phyloP scores from a whole-genome alignment of 192 early-diverging fungal species.

The Lunasporangiospora selenospora region DNA sequence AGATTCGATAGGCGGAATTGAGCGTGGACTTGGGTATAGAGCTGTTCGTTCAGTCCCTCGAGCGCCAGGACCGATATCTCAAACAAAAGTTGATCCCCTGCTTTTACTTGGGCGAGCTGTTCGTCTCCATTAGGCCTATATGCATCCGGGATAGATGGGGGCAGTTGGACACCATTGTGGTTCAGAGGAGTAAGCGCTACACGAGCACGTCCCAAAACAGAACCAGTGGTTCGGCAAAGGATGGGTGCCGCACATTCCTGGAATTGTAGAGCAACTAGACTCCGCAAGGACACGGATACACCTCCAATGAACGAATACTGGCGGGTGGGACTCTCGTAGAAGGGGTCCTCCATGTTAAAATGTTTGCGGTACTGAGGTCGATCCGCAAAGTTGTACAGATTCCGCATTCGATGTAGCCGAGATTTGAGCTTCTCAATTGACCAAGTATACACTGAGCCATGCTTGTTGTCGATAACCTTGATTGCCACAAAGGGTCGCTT shows the following conservation, averaged over 20 bases:
- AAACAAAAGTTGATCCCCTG: constrained; percentile 65
- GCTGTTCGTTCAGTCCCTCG: constrained; percentile 64
- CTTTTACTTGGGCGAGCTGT: constrained; percentile 33
- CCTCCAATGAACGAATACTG: constrained; percentile 61
- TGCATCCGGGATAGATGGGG: background rate
- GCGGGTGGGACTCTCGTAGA: constrained; percentile 62
- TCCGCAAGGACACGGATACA: constrained; percentile 50
- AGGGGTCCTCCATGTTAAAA: constrained; percentile 67
- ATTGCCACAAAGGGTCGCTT: constrained; percentile 62
- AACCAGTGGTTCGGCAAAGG: constrained; percentile 54
- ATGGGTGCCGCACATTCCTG: constrained; percentile 52
- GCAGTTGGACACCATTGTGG: constrained; percentile 5
- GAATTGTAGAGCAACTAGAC: constrained; percentile 47
- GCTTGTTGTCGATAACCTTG: constrained; percentile 60
- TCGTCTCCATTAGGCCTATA: constrained; percentile 1
- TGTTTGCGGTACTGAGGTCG: constrained; percentile 64
- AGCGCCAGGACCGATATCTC: constrained; percentile 69
- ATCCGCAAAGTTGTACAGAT: constrained; percentile 67
- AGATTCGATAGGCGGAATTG: constrained; percentile 73
- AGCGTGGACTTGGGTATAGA: constrained; percentile 75
- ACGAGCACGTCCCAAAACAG: constrained; percentile 36
- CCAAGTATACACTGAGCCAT: constrained; percentile 68
- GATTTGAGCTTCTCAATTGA: constrained; percentile 63
- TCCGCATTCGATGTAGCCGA: constrained; percentile 77
- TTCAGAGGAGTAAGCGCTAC: constrained; percentile 52